phyloP scores from a whole-genome alignment of 257 asterid species.

The Solanum ossicruentum region DNA sequence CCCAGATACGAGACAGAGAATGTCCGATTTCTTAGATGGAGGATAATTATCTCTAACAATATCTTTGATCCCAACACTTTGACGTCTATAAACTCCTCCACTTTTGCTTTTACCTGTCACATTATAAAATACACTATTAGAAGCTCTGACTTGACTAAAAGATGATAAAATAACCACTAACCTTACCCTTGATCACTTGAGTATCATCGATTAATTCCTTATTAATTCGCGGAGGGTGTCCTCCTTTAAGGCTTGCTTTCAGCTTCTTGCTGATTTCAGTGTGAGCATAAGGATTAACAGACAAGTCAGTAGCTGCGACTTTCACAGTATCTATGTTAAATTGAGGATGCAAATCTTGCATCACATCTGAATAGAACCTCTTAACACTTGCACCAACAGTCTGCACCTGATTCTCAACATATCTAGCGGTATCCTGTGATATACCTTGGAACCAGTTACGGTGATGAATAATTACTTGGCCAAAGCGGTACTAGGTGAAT shows the following conservation, averaged over 20 bases:
- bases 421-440: conserved; percentile 60
- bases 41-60: conserved; percentile 14
- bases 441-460: background rate
- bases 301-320: conserved; percentile 32
- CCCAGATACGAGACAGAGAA: conserved; percentile 4
- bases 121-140: background rate
- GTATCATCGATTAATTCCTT: conserved; percentile 18
- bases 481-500: background rate
- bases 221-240: conserved; percentile 10
- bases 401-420: conserved; percentile 62
- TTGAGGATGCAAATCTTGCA: conserved; percentile 50
- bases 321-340: conserved; percentile 37
- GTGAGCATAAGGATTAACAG: conserved; percentile 29
- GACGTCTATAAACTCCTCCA: conserved; percentile 36
- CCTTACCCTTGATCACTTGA: conserved; percentile 18
- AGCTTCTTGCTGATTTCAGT: conserved; percentile 25
- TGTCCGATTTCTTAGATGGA: conserved; percentile 1
- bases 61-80: conserved; percentile 34
- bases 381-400: conserved; percentile 61
- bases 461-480: background rate
- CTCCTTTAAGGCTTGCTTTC: conserved; percentile 17
- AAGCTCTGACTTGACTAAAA: background rate
- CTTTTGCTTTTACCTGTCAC: conserved; percentile 18
- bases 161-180: background rate
- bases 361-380: conserved; percentile 64